Percentiles rank a stretch among this genome's conserved stretches.
Evolutionary conservation across 1,139 yeast species (phyloP).

Genomic region (Meyerozyma carpophila): DNA sequence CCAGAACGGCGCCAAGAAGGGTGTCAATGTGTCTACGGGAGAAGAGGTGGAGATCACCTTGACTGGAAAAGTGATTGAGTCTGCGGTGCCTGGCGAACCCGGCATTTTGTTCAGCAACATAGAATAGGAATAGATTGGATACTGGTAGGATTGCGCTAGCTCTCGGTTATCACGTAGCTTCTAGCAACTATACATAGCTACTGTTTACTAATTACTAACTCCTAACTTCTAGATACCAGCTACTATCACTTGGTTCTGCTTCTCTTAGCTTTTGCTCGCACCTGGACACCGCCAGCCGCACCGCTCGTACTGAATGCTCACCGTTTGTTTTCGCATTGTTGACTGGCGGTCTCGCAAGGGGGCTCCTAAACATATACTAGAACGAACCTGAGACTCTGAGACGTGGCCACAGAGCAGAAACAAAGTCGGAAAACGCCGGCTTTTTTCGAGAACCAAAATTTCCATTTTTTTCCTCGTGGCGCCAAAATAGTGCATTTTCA

Average conservation of each 20-base stretch:
- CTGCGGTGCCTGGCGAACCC: constrained; percentile 91
- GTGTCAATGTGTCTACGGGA: constrained; percentile 63
- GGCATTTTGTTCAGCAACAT: constrained; percentile 73
- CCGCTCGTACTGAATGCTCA: neutral
- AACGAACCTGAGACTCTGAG: neutral
- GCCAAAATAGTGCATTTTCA: neutral
- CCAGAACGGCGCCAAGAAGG: constrained; percentile 56
- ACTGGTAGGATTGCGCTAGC: too few relatives aligned
- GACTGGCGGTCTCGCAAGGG: neutral
- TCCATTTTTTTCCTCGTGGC: too few relatives aligned
- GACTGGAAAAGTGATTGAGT: constrained; percentile 67
- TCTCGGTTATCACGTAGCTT: too few relatives aligned
- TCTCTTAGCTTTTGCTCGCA: neutral
- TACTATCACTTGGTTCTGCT: too few relatives aligned
- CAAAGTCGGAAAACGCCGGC: neutral
- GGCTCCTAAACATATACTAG: neutral
- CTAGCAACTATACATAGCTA: too few relatives aligned
- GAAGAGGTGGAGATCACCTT: constrained; percentile 60
- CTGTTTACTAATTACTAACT: neutral
- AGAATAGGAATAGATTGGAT: constrained; percentile 7
- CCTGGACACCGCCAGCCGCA: neutral
- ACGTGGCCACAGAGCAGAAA: neutral
- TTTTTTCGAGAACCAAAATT: too few relatives aligned
- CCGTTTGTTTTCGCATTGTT: neutral
- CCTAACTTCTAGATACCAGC: too few relatives aligned